phyloP scores from a whole-genome alignment of 805 yeast species.

The Torulaspora indica region DNA sequence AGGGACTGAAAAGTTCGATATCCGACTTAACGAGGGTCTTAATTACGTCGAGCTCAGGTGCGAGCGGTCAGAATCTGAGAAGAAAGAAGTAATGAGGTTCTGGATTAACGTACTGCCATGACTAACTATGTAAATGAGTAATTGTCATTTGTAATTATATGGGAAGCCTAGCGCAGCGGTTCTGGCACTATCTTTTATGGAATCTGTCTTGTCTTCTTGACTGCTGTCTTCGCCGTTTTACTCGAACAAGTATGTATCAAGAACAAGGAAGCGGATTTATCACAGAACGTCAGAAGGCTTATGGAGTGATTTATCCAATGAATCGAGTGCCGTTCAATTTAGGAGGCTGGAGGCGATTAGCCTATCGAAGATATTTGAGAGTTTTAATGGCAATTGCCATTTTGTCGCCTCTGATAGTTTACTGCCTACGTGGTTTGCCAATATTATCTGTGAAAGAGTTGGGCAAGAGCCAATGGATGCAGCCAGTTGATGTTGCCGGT shows the following conservation, averaged over 20 bases:
- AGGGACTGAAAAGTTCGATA: slow-evolving; percentile 26
- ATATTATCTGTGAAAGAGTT: background rate
- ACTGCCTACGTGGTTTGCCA: background rate
- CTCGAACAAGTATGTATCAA: background rate
- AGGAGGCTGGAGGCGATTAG: background rate
- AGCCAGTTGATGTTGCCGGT: background rate
- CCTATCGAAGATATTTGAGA: slow-evolving; percentile 4
- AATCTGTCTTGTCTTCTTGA: background rate
- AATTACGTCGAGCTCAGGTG: slow-evolving; percentile 29
- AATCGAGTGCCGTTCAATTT: background rate
- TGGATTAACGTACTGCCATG: slow-evolving; percentile 35
- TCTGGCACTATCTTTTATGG: background rate
- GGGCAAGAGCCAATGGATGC: background rate
- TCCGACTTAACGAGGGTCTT: slow-evolving; percentile 32
- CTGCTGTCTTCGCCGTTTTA: too few relatives aligned
- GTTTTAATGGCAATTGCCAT: background rate
- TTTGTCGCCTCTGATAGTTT: background rate
- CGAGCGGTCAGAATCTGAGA: slow-evolving; percentile 12
- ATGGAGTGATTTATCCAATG: background rate
- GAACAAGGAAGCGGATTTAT: too few relatives aligned
- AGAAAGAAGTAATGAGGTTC: slow-evolving; percentile 26
- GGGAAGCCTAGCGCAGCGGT: background rate
- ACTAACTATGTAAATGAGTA: background rate
- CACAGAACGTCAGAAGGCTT: too few relatives aligned
- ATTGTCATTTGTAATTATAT: background rate